Evolutionary conservation across 495 filamentous ascomycete species (phyloP), one percentile per base, ranked within the genome.

Genomic region (Penicillium mononematosum): DNA sequence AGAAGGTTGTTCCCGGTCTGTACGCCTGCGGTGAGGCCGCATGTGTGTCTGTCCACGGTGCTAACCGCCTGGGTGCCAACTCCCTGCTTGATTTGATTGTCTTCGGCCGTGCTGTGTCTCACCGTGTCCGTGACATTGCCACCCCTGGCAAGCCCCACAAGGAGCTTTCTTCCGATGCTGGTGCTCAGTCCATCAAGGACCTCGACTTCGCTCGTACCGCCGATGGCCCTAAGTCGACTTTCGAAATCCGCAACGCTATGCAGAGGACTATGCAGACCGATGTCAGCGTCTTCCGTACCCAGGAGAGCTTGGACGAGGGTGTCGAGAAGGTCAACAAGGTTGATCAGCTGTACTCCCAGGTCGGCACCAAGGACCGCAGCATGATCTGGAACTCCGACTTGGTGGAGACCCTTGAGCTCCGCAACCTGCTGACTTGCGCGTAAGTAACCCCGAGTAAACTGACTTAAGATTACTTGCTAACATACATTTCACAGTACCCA

Each of bases 351-450:
- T 98, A 88, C 77, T 69, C 73, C 54, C 83, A 96, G 69, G 85
- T 97, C 58, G 89, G 90, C 65, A 96, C 89, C 74, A 96, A 95
- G 82, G 93, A 98, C 73, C 88, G 93, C 68, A 92, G 89, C 84
- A 96, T 98, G 94, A 96, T 98, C 79, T 98, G 93, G 93, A 98
- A 98, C 85, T 90, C 89, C 38, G 93, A 98, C 66, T 83, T 98
- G 29, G 89, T 96, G 53, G 93, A 98, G 84, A 95, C 92, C 27
- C 83, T 98, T 42, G 93, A 98, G 77, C 80, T 97, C 65, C 80
- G 91, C 63, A 98, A 98, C 72, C 70, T 98, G 61, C 76, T 98
- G 64, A 97, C 93, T 67, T 98, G 93, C 85, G 93, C 93, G 83
- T 88, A 85, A 73, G 86, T 85, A 59, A 39, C 45, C 49, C 48